phyloP scores from a whole-genome alignment of 257 asterid species.

The Lycium barbarum region DNA sequence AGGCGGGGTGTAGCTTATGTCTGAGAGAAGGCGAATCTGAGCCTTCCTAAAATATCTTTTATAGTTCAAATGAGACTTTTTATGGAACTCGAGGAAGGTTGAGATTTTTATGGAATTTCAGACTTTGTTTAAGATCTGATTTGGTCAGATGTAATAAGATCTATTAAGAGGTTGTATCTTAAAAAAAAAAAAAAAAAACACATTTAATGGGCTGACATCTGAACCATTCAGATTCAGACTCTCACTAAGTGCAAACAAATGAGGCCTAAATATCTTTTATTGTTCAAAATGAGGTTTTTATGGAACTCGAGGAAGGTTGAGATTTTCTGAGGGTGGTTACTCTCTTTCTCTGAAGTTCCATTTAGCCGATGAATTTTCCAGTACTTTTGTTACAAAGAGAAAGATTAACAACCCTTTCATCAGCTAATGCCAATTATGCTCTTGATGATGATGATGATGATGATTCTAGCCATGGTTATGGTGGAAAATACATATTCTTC shows the following conservation, averaged over 20 bases:
- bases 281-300: neutral
- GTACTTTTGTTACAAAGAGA: neutral
- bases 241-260: too few relatives aligned
- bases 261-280: too few relatives aligned
- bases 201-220: too few relatives aligned
- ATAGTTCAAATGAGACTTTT: neutral
- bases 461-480: neutral
- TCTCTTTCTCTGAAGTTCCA: neutral
- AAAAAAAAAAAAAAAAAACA: too few relatives aligned
- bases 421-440: neutral
- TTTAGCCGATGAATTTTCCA: neutral
- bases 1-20: neutral
- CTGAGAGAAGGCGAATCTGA: neutral
- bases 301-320: neutral
- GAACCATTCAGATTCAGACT: too few relatives aligned
- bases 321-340: neutral
- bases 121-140: too few relatives aligned
- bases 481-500: neutral
- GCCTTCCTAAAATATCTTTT: neutral
- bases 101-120: neutral
- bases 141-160: neutral
- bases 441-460: neutral
- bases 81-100: neutral
- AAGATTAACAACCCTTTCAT: constrained; percentile 17
- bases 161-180: too few relatives aligned